These are phyloP conservation scores for Gossypium ekmanianum DNA, from an alignment of 345 rosid species.

Conservation along the genomic window DNA sequence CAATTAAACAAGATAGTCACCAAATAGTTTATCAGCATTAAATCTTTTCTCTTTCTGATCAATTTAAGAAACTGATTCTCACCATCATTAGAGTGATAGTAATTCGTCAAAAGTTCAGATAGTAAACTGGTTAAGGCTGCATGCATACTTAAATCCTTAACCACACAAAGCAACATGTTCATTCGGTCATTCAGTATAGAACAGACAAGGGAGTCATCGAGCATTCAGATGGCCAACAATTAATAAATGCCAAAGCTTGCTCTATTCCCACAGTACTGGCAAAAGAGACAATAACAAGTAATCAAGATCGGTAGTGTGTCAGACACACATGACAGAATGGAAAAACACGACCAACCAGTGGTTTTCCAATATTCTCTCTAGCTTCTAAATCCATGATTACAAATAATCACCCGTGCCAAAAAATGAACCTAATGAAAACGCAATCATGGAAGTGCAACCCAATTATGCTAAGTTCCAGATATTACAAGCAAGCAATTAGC, in stretches of 20 bases:
- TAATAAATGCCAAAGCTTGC: slow-evolving; percentile 2
- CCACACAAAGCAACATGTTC: not conserved
- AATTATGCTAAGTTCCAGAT: not conserved
- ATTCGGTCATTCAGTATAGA: not conserved
- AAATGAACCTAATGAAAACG: not conserved
- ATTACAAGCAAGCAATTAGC: not conserved
- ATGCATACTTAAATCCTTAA: not conserved
- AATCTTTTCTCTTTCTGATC: not conserved
- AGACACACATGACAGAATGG: not conserved
- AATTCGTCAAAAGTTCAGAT: not conserved
- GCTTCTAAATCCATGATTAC: not conserved
- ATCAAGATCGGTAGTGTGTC: not conserved
- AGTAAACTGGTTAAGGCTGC: not conserved
- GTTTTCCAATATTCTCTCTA: not conserved
- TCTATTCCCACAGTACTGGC: not conserved
- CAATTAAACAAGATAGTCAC: not conserved
- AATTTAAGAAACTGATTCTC: not conserved
- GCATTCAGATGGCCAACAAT: not conserved
- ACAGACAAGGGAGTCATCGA: not conserved
- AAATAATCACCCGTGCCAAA: not conserved
- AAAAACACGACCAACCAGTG: not conserved
- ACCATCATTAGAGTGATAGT: not conserved
- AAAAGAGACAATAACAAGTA: not conserved
- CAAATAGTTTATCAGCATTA: not conserved
- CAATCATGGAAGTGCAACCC: not conserved